A percentile compares a stretch with the other conserved stretches of the same genome.
Evolutionary conservation across 257 asterid species (phyloP).

Genomic region (Oldenlandia corymbosa): DNA sequence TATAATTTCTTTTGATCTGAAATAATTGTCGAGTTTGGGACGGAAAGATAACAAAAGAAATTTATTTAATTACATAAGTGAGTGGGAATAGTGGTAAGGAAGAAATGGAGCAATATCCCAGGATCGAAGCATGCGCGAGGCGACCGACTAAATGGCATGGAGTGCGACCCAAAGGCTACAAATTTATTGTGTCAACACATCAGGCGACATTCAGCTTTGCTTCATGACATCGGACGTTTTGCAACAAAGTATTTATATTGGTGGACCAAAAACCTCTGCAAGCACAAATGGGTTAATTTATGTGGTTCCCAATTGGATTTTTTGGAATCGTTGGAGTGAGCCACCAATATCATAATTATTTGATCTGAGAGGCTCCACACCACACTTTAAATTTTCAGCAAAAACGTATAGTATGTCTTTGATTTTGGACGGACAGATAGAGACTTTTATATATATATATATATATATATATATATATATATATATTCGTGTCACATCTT

Average conservation of each 20-base stretch:
- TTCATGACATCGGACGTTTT: background rate
- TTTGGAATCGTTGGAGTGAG: background rate
- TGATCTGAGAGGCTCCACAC: background rate
- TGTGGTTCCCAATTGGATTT: background rate
- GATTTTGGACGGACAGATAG: too few species aligned
- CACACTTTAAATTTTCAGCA: background rate
- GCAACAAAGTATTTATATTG: too few species aligned
- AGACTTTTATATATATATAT: background rate
- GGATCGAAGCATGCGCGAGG: background rate
- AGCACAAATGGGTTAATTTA: background rate
- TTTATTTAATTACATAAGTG: too few species aligned
- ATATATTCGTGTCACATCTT: background rate
- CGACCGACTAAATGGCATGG: background rate
- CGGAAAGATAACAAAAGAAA: too few species aligned
- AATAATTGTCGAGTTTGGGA: too few species aligned
- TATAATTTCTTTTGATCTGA: too few species aligned
- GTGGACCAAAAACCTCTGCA: constrained; percentile 3
- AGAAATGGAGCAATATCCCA: too few species aligned
- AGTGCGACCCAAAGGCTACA: background rate
- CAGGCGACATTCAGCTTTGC: background rate
- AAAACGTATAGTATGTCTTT: too few species aligned
- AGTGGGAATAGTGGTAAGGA: too few species aligned
- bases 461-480: background rate
- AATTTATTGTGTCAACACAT: constrained; percentile 1
- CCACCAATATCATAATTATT: background rate